Evolutionary conservation across 1,284 basidiomycete species (phyloP).

Genomic region (Marasmius tenuissimus): DNA sequence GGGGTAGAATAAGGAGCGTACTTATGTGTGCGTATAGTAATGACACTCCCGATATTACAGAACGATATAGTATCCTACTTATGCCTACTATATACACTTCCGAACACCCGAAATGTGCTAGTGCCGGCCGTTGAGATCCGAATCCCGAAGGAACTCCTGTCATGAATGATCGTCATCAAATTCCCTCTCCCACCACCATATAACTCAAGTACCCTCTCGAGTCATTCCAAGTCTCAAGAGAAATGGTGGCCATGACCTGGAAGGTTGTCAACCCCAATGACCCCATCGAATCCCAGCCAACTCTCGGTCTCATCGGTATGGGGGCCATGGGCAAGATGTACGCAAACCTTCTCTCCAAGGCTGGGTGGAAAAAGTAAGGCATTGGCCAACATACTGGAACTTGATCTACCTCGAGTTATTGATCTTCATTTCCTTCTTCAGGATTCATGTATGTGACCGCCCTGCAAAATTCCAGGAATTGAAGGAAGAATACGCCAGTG

Average conservation of each 20-base stretch:
- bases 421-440: slow-evolving; percentile 24
- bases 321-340: slow-evolving; percentile 97
- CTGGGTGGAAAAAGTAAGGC: slow-evolving; percentile 83
- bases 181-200: no score
- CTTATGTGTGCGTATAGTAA: no score
- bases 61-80: no score
- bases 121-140: no score
- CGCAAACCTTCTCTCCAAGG: slow-evolving; percentile 70
- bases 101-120: no score
- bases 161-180: no score
- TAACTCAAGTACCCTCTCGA: not conserved
- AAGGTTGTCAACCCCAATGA: slow-evolving; percentile 45
- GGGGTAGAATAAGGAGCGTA: no score
- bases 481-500: slow-evolving; percentile 63
- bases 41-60: no score
- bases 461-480: slow-evolving; percentile 77
- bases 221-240: not conserved
- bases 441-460: slow-evolving; percentile 92
- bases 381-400: not conserved
- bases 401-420: not conserved
- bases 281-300: slow-evolving; percentile 61
- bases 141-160: no score
- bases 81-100: no score
- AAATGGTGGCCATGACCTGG: not conserved
- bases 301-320: slow-evolving; percentile 89